Base-by-base conservation (phyloP, 176 grass and related monocot species). In the Puya raimondii region DNA sequence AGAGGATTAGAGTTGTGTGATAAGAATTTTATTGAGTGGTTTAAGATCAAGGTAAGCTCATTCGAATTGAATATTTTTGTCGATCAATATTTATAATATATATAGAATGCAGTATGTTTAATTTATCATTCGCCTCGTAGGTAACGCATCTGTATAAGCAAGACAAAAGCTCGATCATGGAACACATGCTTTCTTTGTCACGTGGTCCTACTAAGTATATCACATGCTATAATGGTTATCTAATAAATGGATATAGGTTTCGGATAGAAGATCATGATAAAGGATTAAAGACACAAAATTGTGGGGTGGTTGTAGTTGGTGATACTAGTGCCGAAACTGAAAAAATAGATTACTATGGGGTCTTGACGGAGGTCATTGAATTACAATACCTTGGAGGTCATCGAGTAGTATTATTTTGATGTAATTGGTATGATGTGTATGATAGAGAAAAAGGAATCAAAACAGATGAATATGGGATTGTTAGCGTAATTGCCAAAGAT, bases 261-360 rank as follows among this genome's bases (percentile, higher is more conserved):
- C 29, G 29, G 29, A 33, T 33, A 33, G 25, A 33, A 33, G 29
- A 33, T 33, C 29, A 3, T 5, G 29, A 33, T 3, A 33, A 33
- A 33, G 29, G 29, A 2, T 33, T 33, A 33, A 33, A 33, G 4
- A 33, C 29, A 33, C 3, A 33, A 33, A 33, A 14, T 14, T 14
- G 53, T 57, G 53, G 53, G 53, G 53, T 57, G 53, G 53, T 57
- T 16, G 53, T 57, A 57, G 53, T 57, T 57, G 53, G 53, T 57
- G 53, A 57, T 3, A 57, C 12, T 57, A 0, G 16, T 57, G 10
- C 2, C 16, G 10, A 12, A 14, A n/a, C 16, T 57, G 53, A 57
- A n/a, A 57, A 12, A 12, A 0, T 1, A 57, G 53, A 57, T 57
- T 57, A 57, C 3, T 57, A 57, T 14, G 53, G 53, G 12, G 7